These are phyloP conservation scores for Dactylonectria estremocensis DNA, from an alignment of 2,329 filamentous ascomycete genomes.

Conservation along the genomic window DNA sequence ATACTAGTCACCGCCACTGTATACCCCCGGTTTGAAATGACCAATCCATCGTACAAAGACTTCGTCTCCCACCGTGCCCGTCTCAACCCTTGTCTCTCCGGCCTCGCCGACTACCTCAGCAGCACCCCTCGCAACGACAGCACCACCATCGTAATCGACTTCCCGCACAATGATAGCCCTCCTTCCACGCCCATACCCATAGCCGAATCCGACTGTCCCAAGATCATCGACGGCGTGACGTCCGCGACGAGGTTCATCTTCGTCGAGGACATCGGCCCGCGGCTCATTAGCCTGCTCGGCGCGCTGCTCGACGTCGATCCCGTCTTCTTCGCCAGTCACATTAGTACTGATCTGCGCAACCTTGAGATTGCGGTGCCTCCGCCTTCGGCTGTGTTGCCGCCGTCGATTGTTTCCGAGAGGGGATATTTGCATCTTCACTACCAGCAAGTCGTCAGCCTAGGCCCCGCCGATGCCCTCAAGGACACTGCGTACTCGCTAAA, in stretches of 20 bases:
- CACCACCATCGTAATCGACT: background rate
- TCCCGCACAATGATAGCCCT: background rate
- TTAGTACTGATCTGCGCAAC: conserved; percentile 35
- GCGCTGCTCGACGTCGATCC: conserved; percentile 37
- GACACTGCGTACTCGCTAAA: conserved; percentile 15
- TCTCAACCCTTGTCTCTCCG: conserved; percentile 5
- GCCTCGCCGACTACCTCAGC: background rate
- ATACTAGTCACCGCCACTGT: background rate
- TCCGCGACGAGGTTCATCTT: conserved; percentile 25
- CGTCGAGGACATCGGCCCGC: conserved; percentile 36
- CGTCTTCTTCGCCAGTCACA: conserved; percentile 38
- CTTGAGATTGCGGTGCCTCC: conserved; percentile 36
- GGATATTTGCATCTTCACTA: conserved; percentile 39
- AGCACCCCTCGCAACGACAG: background rate
- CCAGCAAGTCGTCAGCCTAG: conserved; percentile 36
- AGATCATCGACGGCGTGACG: background rate
- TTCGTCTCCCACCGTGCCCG: conserved; percentile 3
- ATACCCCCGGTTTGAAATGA: background rate
- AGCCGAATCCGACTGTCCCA: background rate
- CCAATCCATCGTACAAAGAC: background rate
- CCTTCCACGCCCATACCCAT: background rate
- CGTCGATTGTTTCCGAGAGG: conserved; percentile 29
- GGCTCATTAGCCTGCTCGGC: conserved; percentile 27
- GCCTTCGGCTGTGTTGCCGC: conserved; percentile 35
- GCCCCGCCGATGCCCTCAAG: conserved; percentile 12